phyloP scores from a whole-genome alignment of 148 eudicot species.

The Cornus kousa region DNA sequence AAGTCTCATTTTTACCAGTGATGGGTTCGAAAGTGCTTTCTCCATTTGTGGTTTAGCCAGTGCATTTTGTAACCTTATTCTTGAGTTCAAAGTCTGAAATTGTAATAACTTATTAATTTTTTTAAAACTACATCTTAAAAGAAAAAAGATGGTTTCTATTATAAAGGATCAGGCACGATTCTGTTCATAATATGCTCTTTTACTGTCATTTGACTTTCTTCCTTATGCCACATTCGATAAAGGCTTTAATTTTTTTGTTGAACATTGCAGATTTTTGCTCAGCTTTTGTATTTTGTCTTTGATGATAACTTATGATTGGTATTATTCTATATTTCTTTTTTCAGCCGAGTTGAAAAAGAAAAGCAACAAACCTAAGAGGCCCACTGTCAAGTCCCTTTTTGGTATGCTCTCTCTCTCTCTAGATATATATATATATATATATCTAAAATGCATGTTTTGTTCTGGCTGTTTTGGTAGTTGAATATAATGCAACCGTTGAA shows the following conservation, averaged over 20 bases:
- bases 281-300: background rate
- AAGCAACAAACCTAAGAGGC: constrained; percentile 83
- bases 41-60: background rate
- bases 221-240: too few species aligned
- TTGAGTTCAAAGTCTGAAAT: background rate
- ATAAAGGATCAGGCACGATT: too few species aligned
- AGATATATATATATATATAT: too few species aligned
- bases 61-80: background rate
- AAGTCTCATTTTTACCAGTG: too few species aligned
- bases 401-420: constrained; percentile 45
- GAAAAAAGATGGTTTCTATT: too few species aligned
- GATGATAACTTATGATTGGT: background rate
- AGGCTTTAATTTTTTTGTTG: background rate
- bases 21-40: background rate
- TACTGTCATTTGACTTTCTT: too few species aligned
- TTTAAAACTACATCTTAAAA: background rate
- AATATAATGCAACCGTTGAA: background rate
- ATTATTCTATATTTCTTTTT: constrained; percentile 15
- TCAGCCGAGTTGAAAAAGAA: constrained; percentile 95
- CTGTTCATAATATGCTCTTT: too few species aligned
- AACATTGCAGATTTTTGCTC: background rate
- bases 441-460: background rate
- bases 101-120: background rate
- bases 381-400: constrained; percentile 91
- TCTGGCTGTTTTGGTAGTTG: background rate